Evolutionary conservation across 495 filamentous ascomycete genomes (phyloP), one percentile per base, ranked within the genome.

Genomic region (Pyrenopolyporus hunteri): DNA sequence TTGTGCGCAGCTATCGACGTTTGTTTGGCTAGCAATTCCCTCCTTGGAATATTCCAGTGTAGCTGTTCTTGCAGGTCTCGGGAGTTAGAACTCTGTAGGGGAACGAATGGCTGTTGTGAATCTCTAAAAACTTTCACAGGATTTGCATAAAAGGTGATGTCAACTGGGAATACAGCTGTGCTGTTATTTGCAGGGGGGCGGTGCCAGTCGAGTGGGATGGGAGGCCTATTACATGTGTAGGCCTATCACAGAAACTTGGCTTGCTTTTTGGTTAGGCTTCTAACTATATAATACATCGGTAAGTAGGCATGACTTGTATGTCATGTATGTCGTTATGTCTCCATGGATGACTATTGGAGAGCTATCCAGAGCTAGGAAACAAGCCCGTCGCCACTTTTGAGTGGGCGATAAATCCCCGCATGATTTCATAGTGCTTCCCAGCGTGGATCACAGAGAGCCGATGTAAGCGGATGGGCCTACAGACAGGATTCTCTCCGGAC

Each of bases 91-190:
- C 31, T 26, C 47, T 20, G 43, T 46, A 23, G 55, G 66, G 66
- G 45, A 66, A 53, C 59, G 56, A 58, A 66, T 53, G 39, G 14
- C 28, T 63, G 46, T 42, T 1, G 56, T 52, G 57, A 47, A 48
- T 17, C 28, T 53, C 37, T 39, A 52, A 59, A 54, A 40, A 17
- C 48, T 55, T 51, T 59, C n/a, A 29, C 10, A 36, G 23, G 20
- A 31, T 19, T n/a, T 49, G 61, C 53, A 58, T 55, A 22, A 58
- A 29, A 58, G 49, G 39, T 67, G 63, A 67, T 67, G 63, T 67
- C 63, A 67, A 63, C 58, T 19, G 22, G 53, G 40, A 50, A 49
- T 54, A 46, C 28, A 28, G 31, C 43, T 43, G 40, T 40, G 26
- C 42, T 33, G 13, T 14, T 67, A 54, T 63, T 40, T 53, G 53